phyloP scores from a whole-genome alignment of 2,329 filamentous ascomycete genomes.

The Xylariaceae sp. region DNA sequence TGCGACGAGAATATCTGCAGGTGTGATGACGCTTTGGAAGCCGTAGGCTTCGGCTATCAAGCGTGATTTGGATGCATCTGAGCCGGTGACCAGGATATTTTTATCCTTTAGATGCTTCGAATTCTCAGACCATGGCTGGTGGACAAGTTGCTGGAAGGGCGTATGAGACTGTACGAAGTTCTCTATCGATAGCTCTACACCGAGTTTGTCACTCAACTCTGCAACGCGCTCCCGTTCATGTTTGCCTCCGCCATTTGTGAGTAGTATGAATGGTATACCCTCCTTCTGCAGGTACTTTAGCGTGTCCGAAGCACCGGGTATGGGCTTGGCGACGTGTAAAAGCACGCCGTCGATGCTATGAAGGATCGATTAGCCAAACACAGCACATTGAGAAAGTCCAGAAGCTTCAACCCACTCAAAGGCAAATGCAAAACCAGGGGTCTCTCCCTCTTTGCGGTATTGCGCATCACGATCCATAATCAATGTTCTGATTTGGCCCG shows the following conservation, averaged over 20 bases:
- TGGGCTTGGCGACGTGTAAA: slow-evolving; percentile 73
- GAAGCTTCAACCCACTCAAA: slow-evolving; percentile 34
- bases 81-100: slow-evolving; percentile 73
- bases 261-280: slow-evolving; percentile 84
- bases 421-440: slow-evolving; percentile 30
- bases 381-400: neutral
- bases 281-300: slow-evolving; percentile 70
- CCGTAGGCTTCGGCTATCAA: slow-evolving; percentile 75
- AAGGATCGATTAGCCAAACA: slow-evolving; percentile 8
- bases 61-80: slow-evolving; percentile 64
- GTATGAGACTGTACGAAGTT: slow-evolving; percentile 91
- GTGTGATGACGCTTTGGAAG: slow-evolving; percentile 78
- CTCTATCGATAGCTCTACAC: slow-evolving; percentile 60
- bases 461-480: neutral
- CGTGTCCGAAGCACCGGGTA: slow-evolving; percentile 74
- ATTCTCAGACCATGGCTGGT: slow-evolving; percentile 1
- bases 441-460: slow-evolving; percentile 10
- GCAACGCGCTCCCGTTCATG: slow-evolving; percentile 70
- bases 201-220: slow-evolving; percentile 66
- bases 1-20: slow-evolving; percentile 75
- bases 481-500: neutral
- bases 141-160: slow-evolving; percentile 69
- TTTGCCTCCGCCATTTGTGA: slow-evolving; percentile 94
- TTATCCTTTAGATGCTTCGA: slow-evolving; percentile 47
- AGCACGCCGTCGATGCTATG: slow-evolving; percentile 87